A percentile compares a stretch with the other conserved stretches of the same genome.
phyloP scores from a whole-genome alignment of 495 filamentous ascomycete species.

The Daldinia caldariorum region DNA sequence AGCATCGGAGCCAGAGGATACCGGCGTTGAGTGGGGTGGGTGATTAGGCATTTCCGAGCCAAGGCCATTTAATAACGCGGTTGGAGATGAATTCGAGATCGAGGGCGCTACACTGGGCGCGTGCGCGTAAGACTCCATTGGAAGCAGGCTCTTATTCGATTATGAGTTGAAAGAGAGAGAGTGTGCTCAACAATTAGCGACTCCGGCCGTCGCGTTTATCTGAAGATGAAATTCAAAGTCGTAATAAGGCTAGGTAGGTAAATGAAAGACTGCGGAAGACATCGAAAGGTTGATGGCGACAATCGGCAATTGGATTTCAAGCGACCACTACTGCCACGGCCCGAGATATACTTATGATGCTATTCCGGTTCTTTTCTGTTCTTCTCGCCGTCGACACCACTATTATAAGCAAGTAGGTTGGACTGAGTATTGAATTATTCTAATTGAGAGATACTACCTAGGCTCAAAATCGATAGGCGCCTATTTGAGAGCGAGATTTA shows the following conservation, averaged over 20 bases:
- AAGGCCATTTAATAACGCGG: constrained; percentile 42
- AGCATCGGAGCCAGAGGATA: constrained; percentile 32
- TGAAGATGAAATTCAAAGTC: constrained; percentile 11
- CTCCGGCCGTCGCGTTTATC: constrained; percentile 13
- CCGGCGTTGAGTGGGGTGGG: constrained; percentile 39
- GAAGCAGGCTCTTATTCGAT: constrained; percentile 9
- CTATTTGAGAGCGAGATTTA: background rate
- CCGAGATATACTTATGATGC: constrained; percentile 23
- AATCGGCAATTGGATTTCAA: constrained; percentile 29
- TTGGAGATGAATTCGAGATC: constrained; percentile 35
- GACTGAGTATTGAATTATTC: constrained; percentile 5
- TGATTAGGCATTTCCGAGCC: constrained; percentile 40
- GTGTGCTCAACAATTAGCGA: constrained; percentile 13
- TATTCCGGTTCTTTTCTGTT: constrained; percentile 7
- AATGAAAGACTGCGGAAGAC: constrained; percentile 25
- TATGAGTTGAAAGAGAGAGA: background rate
- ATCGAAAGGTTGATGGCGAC: constrained; percentile 38
- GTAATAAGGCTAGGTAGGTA: constrained; percentile 24
- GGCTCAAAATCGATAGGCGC: constrained; percentile 13
- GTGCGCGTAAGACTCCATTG: constrained; percentile 40
- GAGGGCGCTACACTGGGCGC: constrained; percentile 29
- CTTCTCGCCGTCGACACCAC: constrained; percentile 12
- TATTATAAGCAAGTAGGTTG: constrained; percentile 6
- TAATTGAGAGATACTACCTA: background rate
- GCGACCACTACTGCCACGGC: constrained; percentile 33